These are phyloP conservation scores for Austroboletus festivus DNA, from an alignment of 768 basidiomycete genomes.

Conservation along the genomic window DNA sequence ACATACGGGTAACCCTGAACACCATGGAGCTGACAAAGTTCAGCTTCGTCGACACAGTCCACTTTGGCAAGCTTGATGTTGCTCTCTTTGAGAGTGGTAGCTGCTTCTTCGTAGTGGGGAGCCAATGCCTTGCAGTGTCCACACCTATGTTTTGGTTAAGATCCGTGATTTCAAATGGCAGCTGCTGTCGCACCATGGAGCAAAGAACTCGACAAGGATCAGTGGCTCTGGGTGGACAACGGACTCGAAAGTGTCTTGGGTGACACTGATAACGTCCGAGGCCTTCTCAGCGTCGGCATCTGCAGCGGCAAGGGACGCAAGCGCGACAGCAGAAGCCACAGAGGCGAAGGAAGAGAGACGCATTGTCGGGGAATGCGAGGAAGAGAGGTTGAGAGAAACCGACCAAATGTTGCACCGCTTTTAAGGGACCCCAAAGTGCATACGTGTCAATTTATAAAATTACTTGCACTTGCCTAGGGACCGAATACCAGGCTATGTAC, in stretches of 20 bases:
- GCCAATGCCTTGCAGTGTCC: conserved; percentile 96
- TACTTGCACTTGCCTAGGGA: too few relatives aligned
- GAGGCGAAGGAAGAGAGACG: conserved; percentile 53
- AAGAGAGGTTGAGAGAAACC: conserved; percentile 2
- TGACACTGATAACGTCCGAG: conserved; percentile 83
- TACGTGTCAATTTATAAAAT: conserved; percentile 28
- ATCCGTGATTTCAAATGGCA: not conserved
- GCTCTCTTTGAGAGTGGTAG: conserved; percentile 87
- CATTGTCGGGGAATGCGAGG: conserved; percentile 46
- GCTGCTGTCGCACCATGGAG: conserved; percentile 64
- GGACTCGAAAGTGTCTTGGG: conserved; percentile 62
- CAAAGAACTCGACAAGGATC: conserved; percentile 94
- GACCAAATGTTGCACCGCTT: conserved; percentile 2
- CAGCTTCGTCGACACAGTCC: conserved; percentile 92
- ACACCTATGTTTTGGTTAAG: conserved; percentile 52
- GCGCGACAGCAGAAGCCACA: conserved; percentile 49
- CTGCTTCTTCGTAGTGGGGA: conserved; percentile 92
- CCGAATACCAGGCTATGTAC: too few relatives aligned
- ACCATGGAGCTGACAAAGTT: conserved; percentile 84
- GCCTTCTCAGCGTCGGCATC: conserved; percentile 35
- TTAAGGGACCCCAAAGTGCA: conserved; percentile 24
- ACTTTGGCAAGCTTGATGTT: conserved; percentile 92
- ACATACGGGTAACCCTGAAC: conserved; percentile 93
- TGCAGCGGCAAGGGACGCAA: conserved; percentile 53
- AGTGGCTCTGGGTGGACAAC: conserved; percentile 64